Conservation (phyloP, 192 early-diverging fungal genomes). For the Backusella mclennaniae region DNA sequence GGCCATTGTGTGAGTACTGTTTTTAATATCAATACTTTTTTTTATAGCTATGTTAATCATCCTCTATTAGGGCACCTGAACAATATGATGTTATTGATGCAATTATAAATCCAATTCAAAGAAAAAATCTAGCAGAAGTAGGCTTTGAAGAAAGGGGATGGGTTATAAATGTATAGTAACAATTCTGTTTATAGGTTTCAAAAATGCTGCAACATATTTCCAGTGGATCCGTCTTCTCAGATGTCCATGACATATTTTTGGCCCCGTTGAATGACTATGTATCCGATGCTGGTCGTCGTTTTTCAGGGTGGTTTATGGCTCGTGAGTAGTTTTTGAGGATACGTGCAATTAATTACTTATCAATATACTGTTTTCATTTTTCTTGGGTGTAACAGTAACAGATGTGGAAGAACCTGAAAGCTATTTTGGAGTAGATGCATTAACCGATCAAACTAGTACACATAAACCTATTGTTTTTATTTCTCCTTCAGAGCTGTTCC, state of each 20-base stretch:
- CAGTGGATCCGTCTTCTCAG: neutral
- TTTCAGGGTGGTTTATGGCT: constrained; percentile 81
- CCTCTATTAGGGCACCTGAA: constrained; percentile 83
- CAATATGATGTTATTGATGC: constrained; percentile 93
- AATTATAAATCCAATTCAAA: constrained; percentile 80
- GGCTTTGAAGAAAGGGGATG: neutral
- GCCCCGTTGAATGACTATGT: constrained; percentile 9
- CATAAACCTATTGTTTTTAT: constrained; percentile 89
- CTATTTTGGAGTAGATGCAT: constrained; percentile 89
- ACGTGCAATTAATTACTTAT: too few relatives aligned
- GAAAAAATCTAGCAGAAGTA: constrained; percentile 94
- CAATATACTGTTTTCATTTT: neutral
- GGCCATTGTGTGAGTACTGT: constrained; percentile 61
- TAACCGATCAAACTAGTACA: constrained; percentile 74
- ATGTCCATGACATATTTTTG: constrained; percentile 7
- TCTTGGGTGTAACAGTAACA: constrained; percentile 48
- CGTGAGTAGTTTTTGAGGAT: neutral
- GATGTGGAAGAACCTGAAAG: constrained; percentile 85
- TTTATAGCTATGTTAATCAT: neutral
- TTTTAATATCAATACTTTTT: neutral
- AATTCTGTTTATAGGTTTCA: constrained; percentile 38
- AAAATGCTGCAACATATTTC: constrained; percentile 96
- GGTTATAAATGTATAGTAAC: neutral
- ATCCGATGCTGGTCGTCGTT: constrained; percentile 67
- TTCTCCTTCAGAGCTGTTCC: constrained; percentile 88